Evolutionary conservation across 2,329 filamentous ascomycete genomes (phyloP), one percentile per base, ranked within the genome.

Genomic region (Alternaria arborescens): DNA sequence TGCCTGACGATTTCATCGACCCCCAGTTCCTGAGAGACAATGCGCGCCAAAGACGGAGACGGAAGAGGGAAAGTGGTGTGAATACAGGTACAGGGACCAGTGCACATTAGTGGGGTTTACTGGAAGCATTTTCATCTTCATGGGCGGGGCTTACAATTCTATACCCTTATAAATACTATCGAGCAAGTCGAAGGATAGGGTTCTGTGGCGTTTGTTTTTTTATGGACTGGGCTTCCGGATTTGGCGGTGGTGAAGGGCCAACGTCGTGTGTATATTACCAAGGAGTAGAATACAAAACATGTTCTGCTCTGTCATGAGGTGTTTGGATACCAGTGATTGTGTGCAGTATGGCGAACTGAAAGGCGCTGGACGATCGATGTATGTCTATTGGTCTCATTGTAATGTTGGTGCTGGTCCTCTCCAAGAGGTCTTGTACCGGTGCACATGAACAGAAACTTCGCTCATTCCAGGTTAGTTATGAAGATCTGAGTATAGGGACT

Each of bases 1-100:
- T 97, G 52, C 92, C 94, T 0, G 82, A 86, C 7, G 90, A 90
- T 38, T 87, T 86, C 61, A 79, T 76, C 76, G 90, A 77, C 26
- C 74, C 72, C 18, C 80, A 82, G 55, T 77, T 77, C 14, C 61
- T 84, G 62, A 85, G 84, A 70, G 82, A 84, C 16, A 87, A 86
- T 61, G 90, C 87, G 34, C 81, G 90, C 63, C 87, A 86, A 74
- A 85, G 88, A 75, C 83, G 90, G 64, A 82, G 87, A 69, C 82
- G 88, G 53, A 86, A 84, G 77, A 79, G 88, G 58, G 83, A 84
- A 65, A 86, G 80, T 42, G 69, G 55, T 32, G 55, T 62, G 5
- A 32, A 32, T 22, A 24, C 46, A 24, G 46, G 46, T 18, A 24
- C n/a, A 32, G 20, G 30, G 30, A 8, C 30, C 5, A 14, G 46